Conservation (phyloP, 805 yeast species). For the Metschnikowia rubicola region DNA sequence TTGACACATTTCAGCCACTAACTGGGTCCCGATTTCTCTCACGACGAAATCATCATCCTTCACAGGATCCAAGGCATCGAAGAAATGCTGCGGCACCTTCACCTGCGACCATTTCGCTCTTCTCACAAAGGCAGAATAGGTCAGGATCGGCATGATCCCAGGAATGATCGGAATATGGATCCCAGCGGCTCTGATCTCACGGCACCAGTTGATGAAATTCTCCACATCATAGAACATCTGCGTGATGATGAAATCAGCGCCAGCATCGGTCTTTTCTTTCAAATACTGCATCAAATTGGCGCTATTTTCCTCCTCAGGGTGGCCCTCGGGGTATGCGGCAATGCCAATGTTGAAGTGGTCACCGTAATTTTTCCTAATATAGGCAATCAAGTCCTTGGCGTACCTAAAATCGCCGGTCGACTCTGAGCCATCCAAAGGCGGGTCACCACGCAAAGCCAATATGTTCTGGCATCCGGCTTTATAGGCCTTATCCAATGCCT, state of each 20-base stretch:
- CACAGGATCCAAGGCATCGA: slow-evolving; percentile 68
- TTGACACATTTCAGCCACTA: slow-evolving; percentile 80
- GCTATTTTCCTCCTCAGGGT: slow-evolving; percentile 73
- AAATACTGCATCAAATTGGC: slow-evolving; percentile 53
- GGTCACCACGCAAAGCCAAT: slow-evolving; percentile 92
- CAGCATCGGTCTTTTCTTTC: slow-evolving; percentile 88
- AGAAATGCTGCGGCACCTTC: slow-evolving; percentile 69
- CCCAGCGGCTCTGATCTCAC: slow-evolving; percentile 63
- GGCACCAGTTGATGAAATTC: slow-evolving; percentile 79
- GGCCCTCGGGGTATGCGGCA: slow-evolving; percentile 98
- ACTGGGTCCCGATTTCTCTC: slow-evolving; percentile 77
- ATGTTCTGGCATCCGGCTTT: slow-evolving; percentile 93
- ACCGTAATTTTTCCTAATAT: slow-evolving; percentile 76
- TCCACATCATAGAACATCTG: slow-evolving; percentile 97
- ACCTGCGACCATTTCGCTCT: slow-evolving; percentile 94
- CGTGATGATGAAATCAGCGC: slow-evolving; percentile 90
- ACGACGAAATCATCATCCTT: slow-evolving; percentile 89
- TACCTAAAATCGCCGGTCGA: slow-evolving; percentile 81
- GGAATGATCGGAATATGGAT: slow-evolving; percentile 87
- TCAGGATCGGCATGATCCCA: slow-evolving; percentile 98
- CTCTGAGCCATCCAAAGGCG: slow-evolving; percentile 73
- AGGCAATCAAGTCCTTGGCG: slow-evolving; percentile 80
- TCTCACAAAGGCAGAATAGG: slow-evolving; percentile 87
- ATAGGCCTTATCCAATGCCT: slow-evolving; percentile 81
- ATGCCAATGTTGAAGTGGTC: slow-evolving; percentile 92